Percentiles rank a stretch among this genome's conserved stretches.
Conservation (phyloP, 2,329 filamentous ascomycete genomes). For the Talaromyces albobiverticillius region DNA sequence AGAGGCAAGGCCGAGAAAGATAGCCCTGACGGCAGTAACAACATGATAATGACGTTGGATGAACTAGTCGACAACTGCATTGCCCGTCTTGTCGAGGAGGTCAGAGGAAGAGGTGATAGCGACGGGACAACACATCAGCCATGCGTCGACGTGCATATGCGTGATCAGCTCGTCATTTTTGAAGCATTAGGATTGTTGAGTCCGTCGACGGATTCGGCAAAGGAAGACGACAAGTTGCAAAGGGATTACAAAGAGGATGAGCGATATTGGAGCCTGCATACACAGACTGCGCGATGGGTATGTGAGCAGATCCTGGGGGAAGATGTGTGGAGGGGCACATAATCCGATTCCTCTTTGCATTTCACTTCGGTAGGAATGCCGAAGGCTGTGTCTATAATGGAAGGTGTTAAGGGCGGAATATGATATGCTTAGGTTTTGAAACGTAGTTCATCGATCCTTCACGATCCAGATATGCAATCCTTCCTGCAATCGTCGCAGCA, state of each 20-base stretch:
- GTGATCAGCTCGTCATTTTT: conserved; percentile 60
- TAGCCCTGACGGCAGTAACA: conserved; percentile 14
- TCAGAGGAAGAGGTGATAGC: conserved; percentile 25
- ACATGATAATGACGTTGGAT: conserved; percentile 25
- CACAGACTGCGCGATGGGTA: conserved; percentile 44
- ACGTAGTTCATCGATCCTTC: no score
- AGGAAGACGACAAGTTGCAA: conserved; percentile 3
- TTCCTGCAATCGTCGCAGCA: no score
- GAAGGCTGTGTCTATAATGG: no score
- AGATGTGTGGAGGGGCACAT: conserved; percentile 3
- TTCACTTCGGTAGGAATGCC: no score
- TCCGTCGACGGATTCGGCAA: conserved; percentile 20
- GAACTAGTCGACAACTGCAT: conserved; percentile 45
- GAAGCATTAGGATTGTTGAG: conserved; percentile 48
- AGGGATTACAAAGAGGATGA: conserved; percentile 21
- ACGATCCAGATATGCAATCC: no score
- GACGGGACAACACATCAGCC: conserved; percentile 24
- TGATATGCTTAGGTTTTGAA: no score
- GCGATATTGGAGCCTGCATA: conserved; percentile 39
- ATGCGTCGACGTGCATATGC: conserved; percentile 54
- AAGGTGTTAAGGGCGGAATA: no score
- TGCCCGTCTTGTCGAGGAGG: conserved; percentile 44
- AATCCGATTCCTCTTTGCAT: not conserved
- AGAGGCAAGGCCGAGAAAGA: not conserved
- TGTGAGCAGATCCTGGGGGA: conserved; percentile 36